Evolutionary conservation across 2,329 filamentous ascomycete genomes (phyloP), one percentile per base, ranked within the genome.

Genomic region (Cryphonectria japonica): DNA sequence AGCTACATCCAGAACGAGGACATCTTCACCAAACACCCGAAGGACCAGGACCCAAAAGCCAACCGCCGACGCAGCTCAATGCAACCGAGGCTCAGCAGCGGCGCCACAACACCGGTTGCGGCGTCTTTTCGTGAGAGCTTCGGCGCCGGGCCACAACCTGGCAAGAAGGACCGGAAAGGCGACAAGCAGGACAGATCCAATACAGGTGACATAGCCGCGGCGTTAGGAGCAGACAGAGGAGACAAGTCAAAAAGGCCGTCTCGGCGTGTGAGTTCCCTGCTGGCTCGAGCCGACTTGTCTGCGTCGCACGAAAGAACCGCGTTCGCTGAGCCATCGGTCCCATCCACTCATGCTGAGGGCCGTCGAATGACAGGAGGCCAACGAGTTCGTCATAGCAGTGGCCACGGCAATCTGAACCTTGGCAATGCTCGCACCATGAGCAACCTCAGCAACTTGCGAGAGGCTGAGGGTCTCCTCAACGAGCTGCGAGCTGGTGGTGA

Each of bases 181-280:
- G 83, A 88, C 62, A 85, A 82, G 69, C 68, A 81, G 2, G 80
- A 87, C 41, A 86, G 85, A 69, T 62, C 69, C 34, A 71, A 65
- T 32, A 82, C 85, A 0, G 78, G 89, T 59, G 90, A 93, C 74
- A 83, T 93, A 60, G 91, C 91, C 3, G 87, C 91, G 2, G 89
- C 91, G 0, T 81, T 95, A 69, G 87, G 92, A 59, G 92, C 94
- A 70, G 86, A 86, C 69, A 84, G 82, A 14, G 78, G 80, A n/a
- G 84, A 85, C 22, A 84, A 84, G 16, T 86, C 85, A 0, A 83
- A 89, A 67, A 84, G 89, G 71, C 89, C 88, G 73, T 91, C 89
- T 26, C 89, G 96, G 60, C 89, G 96, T 66, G 92, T 98, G 37
- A 99, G 96, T 82, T 98, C 95, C 22, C 88, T 97, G 82, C 85